Base-by-base conservation (phyloP, 257 asterid species). In the Penstemon barbatus region DNA sequence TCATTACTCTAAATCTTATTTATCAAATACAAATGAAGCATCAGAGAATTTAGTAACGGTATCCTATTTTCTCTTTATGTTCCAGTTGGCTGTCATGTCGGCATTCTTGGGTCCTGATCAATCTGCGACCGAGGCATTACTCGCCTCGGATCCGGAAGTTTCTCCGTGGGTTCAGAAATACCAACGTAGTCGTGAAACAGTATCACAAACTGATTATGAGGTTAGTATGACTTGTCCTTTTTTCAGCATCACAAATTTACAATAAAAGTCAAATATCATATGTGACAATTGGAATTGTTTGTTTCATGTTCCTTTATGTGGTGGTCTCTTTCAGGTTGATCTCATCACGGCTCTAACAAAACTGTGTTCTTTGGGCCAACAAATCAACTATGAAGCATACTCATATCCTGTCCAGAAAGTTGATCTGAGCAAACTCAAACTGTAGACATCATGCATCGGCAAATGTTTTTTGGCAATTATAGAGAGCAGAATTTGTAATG, bases 171-270 rank as follows among this genome's bases (percentile, higher is more conserved):
- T 93, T 78, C 88, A 87, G 79, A 93, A 93, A 77, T 93, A 93
- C 86, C 97, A 90, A 72, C 88, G 96, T 38, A 93, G 99, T 77
- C 88, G 96, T 58, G 99, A 93, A 79, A 90, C 97, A 1, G 96
- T 90, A 2, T 93, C 99, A 42, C 90, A 86, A 74, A 93, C 97
- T 25, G 96, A 90, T 79, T 90, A 93, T 53, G 92, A 90, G 96
- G 98, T 80, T 55, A 76, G 74, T 72, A 37, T 5, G 39, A 10
- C 25, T 50, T 25, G 3, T 12, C 57, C 3, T 4, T 57, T 41
- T 56, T 56, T 6, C 65, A 60, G 38, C 38, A 8, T 25, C 33
- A 25, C 33, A 25, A 25, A 25, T 25, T 2, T 25, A 25, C 33
- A 25, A 25, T 2, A 25, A 25, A 25, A 1, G 33, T 25, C 33